Evolutionary conservation across 2,329 filamentous ascomycete species (phyloP).

Genomic region (Aspergillus quadrilineatus): DNA sequence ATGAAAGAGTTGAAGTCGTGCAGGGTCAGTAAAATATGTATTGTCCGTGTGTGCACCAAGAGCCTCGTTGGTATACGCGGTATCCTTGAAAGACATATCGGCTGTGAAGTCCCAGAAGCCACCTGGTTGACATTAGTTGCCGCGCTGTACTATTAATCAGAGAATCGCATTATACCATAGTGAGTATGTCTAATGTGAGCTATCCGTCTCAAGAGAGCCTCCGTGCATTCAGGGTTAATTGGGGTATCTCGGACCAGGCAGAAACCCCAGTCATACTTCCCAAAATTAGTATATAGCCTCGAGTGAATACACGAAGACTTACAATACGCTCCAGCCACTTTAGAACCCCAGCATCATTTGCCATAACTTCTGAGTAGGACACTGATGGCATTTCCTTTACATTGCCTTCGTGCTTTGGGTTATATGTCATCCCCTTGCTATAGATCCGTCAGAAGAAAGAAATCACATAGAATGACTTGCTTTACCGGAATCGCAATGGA

Average conservation of each 20-base stretch:
- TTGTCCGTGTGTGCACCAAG: slow-evolving; percentile 89
- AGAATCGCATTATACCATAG: slow-evolving; percentile 62
- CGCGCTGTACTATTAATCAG: not conserved
- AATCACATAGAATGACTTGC: not conserved
- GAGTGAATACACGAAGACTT: slow-evolving; percentile 14
- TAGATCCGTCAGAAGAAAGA: not conserved
- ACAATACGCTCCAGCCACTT: slow-evolving; percentile 63
- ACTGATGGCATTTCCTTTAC: slow-evolving; percentile 56
- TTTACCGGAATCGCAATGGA: slow-evolving; percentile 21
- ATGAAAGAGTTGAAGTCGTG: slow-evolving; percentile 89
- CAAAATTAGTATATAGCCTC: slow-evolving; percentile 9
- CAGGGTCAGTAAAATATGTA: slow-evolving; percentile 92
- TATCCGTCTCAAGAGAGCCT: slow-evolving; percentile 75
- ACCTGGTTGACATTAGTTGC: slow-evolving; percentile 33
- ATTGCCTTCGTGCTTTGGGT: too few relatives aligned
- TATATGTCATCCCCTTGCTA: slow-evolving; percentile 21
- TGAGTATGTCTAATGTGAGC: slow-evolving; percentile 87
- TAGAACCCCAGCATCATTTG: slow-evolving; percentile 56
- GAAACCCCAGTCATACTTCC: slow-evolving; percentile 68
- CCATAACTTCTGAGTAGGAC: slow-evolving; percentile 61
- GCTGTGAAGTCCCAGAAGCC: slow-evolving; percentile 85
- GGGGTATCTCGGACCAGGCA: slow-evolving; percentile 73
- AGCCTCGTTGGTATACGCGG: slow-evolving; percentile 83
- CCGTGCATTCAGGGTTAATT: slow-evolving; percentile 66
- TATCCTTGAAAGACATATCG: slow-evolving; percentile 83